Conservation (phyloP, 345 rosid species). For the Carallia brachiata region DNA sequence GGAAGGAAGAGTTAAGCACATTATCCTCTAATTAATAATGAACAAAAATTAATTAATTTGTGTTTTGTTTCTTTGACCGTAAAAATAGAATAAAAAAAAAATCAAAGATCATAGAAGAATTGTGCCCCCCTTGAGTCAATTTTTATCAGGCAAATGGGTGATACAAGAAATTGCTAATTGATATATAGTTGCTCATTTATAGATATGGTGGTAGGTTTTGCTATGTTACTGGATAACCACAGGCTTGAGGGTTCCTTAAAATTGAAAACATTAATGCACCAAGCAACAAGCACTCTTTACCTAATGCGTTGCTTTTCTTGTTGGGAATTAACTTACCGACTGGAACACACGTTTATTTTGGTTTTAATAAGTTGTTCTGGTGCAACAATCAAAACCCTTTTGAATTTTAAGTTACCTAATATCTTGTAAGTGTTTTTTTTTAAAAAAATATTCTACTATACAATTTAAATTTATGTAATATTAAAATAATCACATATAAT, state of each 20-base stretch:
- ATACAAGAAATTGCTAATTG: no score
- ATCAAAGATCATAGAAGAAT: no score
- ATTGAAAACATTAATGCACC: slow-evolving; percentile 20
- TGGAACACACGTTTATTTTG: slow-evolving; percentile 9
- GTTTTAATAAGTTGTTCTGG: slow-evolving; percentile 26
- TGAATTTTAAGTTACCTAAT: slow-evolving; percentile 5
- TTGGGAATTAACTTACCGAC: slow-evolving; percentile 23
- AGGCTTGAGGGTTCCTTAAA: slow-evolving; percentile 35
- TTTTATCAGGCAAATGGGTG: neutral
- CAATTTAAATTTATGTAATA: no score
- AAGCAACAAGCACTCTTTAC: slow-evolving; percentile 57
- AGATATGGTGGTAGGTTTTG: slow-evolving; percentile 19
- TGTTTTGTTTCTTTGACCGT: no score
- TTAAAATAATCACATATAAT: no score
- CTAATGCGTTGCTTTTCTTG: slow-evolving; percentile 46
- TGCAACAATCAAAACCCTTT: slow-evolving; percentile 25
- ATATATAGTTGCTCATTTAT: neutral
- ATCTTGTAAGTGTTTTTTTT: neutral
- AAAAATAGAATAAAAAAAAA: no score
- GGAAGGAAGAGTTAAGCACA: no score
- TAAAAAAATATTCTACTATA: no score
- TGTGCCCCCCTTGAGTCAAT: no score
- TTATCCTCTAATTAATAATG: no score
- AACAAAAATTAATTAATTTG: neutral
- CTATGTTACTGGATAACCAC: slow-evolving; percentile 25